Base-by-base conservation (phyloP, 208 protist genomes). In the Balamuthia mandrillaris region DNA sequence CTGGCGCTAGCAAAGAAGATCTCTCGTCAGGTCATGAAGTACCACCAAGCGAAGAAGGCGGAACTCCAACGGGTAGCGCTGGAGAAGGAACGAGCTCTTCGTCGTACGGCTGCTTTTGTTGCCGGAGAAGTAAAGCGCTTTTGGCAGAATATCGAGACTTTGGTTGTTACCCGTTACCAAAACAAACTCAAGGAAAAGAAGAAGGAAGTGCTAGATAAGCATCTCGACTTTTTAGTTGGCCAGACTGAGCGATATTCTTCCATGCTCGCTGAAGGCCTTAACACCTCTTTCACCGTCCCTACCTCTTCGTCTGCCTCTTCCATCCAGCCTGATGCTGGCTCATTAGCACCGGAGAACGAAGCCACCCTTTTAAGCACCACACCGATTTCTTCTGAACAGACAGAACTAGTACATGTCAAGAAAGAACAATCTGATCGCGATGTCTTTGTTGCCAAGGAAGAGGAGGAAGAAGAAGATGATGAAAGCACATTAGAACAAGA, bases 161-260 rank as follows among this genome's bases (percentile, higher is more conserved):
- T 92, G 1, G 45, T 82, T 4, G 10, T 66, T 16, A 85, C 87
- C 47, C 88, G 88, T 45, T 61, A 74, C 41, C 41, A 88, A 7
- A 21, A 77, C 5, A 24, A 51, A 4, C 12, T 47, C 3, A 79
- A 91, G 29, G 42, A 42, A 27, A 18, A 77, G 35, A 47, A 85
- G 16, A 84, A 81, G 37, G 5, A 39, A 2, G 77, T 58, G 37
- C 74, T 81, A 29, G 77, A 85, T 16, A 65, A 91, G 63, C 91
- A 93, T 24, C 75, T 92, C 3, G 89, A 92, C 33, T 37, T 70
- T 21, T 49, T 93, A 5, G 89, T 93, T 5, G 89, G 65, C 4
- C 54, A 89, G 60, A 90, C 90, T 5, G 84, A 90, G 41, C 16
- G 42, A 10, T 90, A 66, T 31, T 89, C 90, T 21, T 44, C 51